Percentiles rank a stretch among this genome's conserved stretches.
Conservation (phyloP, 495 filamentous ascomycete genomes). For the Cercophora samala region DNA sequence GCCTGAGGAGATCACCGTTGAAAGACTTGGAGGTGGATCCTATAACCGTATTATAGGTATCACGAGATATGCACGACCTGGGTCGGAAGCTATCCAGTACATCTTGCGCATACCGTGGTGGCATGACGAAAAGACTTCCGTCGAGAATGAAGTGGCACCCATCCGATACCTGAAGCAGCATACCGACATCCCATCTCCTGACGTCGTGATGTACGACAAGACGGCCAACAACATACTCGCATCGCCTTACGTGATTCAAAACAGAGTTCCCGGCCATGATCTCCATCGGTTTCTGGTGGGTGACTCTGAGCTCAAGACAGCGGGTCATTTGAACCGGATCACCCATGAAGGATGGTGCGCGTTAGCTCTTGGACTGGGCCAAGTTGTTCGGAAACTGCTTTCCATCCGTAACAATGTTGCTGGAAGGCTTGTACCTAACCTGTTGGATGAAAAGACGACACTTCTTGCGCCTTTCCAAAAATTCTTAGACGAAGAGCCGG, state of each 20-base stretch:
- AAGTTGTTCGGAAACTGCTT: not conserved
- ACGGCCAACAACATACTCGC: not conserved
- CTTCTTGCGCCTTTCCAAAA: not conserved
- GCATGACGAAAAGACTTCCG: not conserved
- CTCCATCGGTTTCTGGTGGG: not conserved
- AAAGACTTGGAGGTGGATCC: not conserved
- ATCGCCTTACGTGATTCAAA: constrained; percentile 4
- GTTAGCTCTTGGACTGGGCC: not conserved
- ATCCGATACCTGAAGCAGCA: not conserved
- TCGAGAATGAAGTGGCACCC: not conserved
- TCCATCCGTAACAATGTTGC: not conserved
- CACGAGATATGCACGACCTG: not conserved
- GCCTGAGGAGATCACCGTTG: constrained; percentile 6
- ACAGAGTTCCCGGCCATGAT: constrained; percentile 2
- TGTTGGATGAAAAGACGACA: not conserved
- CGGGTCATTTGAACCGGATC: not conserved
- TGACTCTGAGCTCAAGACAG: not conserved
- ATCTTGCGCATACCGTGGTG: constrained; percentile 12
- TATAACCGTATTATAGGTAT: constrained; percentile 16
- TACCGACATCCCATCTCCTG: constrained; percentile 6
- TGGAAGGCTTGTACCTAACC: not conserved
- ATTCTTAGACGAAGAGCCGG: no score
- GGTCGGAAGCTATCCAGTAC: not conserved
- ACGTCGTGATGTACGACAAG: constrained; percentile 1
- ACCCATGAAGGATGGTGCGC: not conserved